Base-by-base conservation (phyloP, 257 asterid genomes). In the Ocimum tenuiflorum region DNA sequence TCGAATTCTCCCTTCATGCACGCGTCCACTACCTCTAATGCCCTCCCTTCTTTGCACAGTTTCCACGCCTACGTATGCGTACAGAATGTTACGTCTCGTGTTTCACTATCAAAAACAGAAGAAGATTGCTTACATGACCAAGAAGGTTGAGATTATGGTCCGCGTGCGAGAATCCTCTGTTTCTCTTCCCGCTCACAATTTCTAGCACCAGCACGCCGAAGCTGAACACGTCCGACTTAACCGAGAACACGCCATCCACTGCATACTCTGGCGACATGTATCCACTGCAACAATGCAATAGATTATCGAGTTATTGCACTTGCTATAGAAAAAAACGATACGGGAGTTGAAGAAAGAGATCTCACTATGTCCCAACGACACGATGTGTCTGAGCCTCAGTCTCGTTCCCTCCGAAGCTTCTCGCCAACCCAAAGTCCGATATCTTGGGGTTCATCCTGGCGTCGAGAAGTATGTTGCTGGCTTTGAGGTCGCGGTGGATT, bases 241-340 rank as follows among this genome's bases (percentile, higher is more conserved):
- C 35, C 0, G 71, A 71, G 11, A 71, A 71, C 6, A 63, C 2
- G 8, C 76, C 76, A 10, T 71, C 76, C 10, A 54, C 35, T 63
- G 76, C 71, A 45, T 71, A 71, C 13, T 71, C 76, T 2, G 76
- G 76, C 7, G 76, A 62, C 76, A 71, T 71, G 65, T 71, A 71
- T n/a, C 76, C 76, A 27, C 76, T 71, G 29, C 24, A 0, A 31
- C 7, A 31, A 7, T n/a, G n/a, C n/a, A n/a, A n/a, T n/a, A 31
- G 31, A 27, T 27, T 27, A 27, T n/a, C n/a, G n/a, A n/a, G n/a
- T 24, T 24, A 24, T 24, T 24, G 31, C 31, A 24, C 4, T 4
- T 24, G 31, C 4, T 24, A 24, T 1, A 24, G 4, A n/a, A n/a
- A n/a, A n/a, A n/a, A n/a, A n/a, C n/a, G n/a, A n/a, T n/a, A n/a